phyloP scores from a whole-genome alignment of 2,329 filamentous ascomycete genomes.

The Dendryphion nanum region DNA sequence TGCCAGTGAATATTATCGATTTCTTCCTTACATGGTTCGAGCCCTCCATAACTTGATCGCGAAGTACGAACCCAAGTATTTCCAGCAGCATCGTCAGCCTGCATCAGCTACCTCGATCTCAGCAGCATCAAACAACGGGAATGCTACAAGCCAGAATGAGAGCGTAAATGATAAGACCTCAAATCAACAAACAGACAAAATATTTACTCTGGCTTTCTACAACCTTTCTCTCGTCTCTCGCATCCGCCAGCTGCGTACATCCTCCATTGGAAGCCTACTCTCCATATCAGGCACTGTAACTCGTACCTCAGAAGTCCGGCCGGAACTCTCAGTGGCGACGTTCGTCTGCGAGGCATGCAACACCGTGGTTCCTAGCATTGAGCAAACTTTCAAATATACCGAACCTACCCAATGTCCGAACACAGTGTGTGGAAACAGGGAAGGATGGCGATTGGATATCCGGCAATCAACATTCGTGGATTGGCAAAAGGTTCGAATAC shows the following conservation, averaged over 20 bases:
- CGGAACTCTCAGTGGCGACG: slow-evolving; percentile 86
- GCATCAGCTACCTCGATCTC: slow-evolving; percentile 70
- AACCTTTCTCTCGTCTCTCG: slow-evolving; percentile 85
- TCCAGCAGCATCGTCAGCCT: slow-evolving; percentile 85
- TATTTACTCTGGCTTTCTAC: slow-evolving; percentile 92
- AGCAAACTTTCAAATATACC: slow-evolving; percentile 96
- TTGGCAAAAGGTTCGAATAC: slow-evolving; percentile 98
- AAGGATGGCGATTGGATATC: slow-evolving; percentile 96
- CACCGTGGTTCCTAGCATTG: slow-evolving; percentile 80
- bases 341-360: slow-evolving; percentile 90
- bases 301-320: slow-evolving; percentile 92
- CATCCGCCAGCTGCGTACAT: slow-evolving; percentile 80
- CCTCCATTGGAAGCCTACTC: slow-evolving; percentile 86
- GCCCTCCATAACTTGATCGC: slow-evolving; percentile 90
- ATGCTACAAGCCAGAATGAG: slow-evolving; percentile 59
- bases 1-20: slow-evolving; percentile 89
- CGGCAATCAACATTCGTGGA: slow-evolving; percentile 96
- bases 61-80: slow-evolving; percentile 93
- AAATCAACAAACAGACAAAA: slow-evolving; percentile 94
- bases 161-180: slow-evolving; percentile 68
- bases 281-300: slow-evolving; percentile 98
- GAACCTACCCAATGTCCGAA: slow-evolving; percentile 97
- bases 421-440: slow-evolving; percentile 77
- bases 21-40: slow-evolving; percentile 84
- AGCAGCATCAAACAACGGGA: slow-evolving; percentile 59